Conservation (phyloP, 2,329 filamentous ascomycete genomes). For the Didymosphaeria variabile region DNA sequence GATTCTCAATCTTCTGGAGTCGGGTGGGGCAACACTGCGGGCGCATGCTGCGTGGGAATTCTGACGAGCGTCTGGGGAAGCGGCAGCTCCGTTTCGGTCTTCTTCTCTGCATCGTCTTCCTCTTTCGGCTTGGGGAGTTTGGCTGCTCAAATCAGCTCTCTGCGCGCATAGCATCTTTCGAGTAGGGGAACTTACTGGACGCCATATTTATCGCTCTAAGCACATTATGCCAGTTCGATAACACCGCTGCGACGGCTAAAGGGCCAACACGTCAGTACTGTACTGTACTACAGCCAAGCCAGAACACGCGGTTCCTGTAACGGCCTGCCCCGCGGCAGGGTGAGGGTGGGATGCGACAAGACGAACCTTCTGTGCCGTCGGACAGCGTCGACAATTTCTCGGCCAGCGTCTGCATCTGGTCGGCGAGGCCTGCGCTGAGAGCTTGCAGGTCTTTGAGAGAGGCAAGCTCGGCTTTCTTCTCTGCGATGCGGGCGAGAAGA, state of each 20-base stretch:
- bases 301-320: constrained; percentile 12
- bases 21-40: constrained; percentile 45
- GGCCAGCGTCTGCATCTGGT: constrained; percentile 83
- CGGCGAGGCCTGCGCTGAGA: constrained; percentile 78
- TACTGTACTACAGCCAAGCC: background rate
- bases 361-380: constrained; percentile 79
- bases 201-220: constrained; percentile 87
- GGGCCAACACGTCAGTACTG: constrained; percentile 32
- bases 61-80: constrained; percentile 84
- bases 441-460: constrained; percentile 80
- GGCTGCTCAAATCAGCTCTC: constrained; percentile 56
- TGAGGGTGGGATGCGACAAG: constrained; percentile 12
- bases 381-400: constrained; percentile 80
- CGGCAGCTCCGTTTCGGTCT: constrained; percentile 55
- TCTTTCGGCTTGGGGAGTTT: constrained; percentile 72
- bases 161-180: background rate
- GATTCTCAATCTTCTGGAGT: constrained; percentile 45
- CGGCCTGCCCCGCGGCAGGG: constrained; percentile 17
- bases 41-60: constrained; percentile 78
- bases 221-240: constrained; percentile 89
- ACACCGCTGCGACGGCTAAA: constrained; percentile 80
- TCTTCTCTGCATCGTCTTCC: constrained; percentile 53
- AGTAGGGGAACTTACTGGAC: constrained; percentile 67
- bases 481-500: constrained; percentile 78
- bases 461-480: constrained; percentile 86